These are phyloP conservation scores for Salix purpurea DNA, from an alignment of 345 rosid species.

Conservation along the genomic window DNA sequence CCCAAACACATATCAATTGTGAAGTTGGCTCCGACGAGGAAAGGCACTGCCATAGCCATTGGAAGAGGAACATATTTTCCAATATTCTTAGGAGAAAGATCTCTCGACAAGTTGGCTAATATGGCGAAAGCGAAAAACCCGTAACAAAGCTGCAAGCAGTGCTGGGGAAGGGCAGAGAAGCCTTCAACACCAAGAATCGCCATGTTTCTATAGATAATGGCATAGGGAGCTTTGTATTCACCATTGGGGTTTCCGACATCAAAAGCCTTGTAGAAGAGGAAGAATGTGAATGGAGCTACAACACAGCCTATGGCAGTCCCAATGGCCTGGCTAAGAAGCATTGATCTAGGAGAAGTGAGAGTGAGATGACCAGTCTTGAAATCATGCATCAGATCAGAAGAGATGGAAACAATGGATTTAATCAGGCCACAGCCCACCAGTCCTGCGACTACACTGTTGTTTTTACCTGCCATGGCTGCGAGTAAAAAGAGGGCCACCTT, in stretches of 20 bases:
- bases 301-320: conserved; percentile 86
- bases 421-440: conserved; percentile 87
- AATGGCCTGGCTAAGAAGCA: conserved; percentile 80
- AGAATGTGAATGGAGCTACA: conserved; percentile 82
- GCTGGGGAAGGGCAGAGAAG: conserved; percentile 80
- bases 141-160: conserved; percentile 80
- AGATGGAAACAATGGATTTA: conserved; percentile 76
- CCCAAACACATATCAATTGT: conserved; percentile 61
- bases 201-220: conserved; percentile 81
- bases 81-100: conserved; percentile 39
- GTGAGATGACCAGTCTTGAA: conserved; percentile 89
- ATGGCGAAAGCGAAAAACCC: conserved; percentile 78
- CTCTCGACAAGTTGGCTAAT: conserved; percentile 58
- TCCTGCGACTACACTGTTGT: conserved; percentile 75
- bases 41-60: conserved; percentile 97
- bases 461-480: conserved; percentile 63
- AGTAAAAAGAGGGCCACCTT: conserved; percentile 83
- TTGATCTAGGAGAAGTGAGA: conserved; percentile 79
- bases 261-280: conserved; percentile 82
- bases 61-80: conserved; percentile 85
- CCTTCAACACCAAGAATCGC: conserved; percentile 92
- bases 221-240: conserved; percentile 95
- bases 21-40: conserved; percentile 83
- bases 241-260: conserved; percentile 87
- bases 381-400: conserved; percentile 94